A percentile compares a stretch with the other conserved stretches of the same genome.
Evolutionary conservation across 2,329 filamentous ascomycete genomes (phyloP).

Genomic region (Chrysoporthe puriensis): DNA sequence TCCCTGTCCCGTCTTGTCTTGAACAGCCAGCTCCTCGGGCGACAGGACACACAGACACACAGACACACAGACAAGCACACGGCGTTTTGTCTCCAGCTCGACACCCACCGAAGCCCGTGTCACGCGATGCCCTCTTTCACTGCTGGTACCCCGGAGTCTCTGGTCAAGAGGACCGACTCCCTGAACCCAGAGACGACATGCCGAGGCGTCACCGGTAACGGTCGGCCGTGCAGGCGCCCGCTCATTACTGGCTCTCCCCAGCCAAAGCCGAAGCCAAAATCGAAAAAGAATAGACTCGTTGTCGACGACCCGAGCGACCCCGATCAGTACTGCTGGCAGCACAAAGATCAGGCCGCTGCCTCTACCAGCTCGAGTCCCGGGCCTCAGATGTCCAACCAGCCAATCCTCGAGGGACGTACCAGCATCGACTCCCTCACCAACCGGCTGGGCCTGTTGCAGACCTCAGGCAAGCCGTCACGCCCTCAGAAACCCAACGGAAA

Average conservation of each 20-base stretch:
- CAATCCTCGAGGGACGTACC: conserved; percentile 66
- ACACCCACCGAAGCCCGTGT: conserved; percentile 28
- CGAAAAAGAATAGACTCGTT: conserved; percentile 37
- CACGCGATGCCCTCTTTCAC: conserved; percentile 66
- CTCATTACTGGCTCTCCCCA: conserved; percentile 52
- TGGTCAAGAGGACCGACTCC: conserved; percentile 79
- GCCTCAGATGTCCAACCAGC: conserved; percentile 47
- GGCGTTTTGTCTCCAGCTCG: not conserved
- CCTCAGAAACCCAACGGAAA: conserved; percentile 27
- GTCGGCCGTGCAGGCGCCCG: conserved; percentile 80
- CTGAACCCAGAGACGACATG: conserved; percentile 84
- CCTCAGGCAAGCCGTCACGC: conserved; percentile 43
- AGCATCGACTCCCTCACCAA: conserved; percentile 89
- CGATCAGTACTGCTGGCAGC: conserved; percentile 89
- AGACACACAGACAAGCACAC: not conserved
- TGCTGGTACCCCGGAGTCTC: conserved; percentile 77
- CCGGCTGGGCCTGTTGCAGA: conserved; percentile 73
- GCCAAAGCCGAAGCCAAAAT: conserved; percentile 38
- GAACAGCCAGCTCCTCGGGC: not conserved
- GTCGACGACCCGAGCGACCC: conserved; percentile 58
- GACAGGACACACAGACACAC: conserved; percentile 4
- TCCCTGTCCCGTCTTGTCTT: not conserved
- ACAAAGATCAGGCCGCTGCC: conserved; percentile 78
- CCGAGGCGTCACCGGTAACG: conserved; percentile 80
- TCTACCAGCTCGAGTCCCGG: conserved; percentile 52